phyloP scores from a whole-genome alignment of 2,329 filamentous ascomycete species.

The Malbranchea cinnamomea region DNA sequence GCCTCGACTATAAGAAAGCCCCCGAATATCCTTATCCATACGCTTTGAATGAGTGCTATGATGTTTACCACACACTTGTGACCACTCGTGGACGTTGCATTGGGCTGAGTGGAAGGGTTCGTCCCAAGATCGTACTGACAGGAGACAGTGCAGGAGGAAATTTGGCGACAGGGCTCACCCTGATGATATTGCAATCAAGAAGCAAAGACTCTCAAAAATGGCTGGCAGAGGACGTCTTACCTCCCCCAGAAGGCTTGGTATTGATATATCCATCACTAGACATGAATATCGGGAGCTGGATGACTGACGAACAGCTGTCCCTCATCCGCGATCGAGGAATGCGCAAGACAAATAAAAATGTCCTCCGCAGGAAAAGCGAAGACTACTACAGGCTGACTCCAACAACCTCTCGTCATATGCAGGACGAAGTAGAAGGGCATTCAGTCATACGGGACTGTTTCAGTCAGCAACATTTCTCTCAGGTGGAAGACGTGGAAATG shows the following conservation, averaged over 20 bases:
- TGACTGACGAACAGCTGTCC: conserved; percentile 96
- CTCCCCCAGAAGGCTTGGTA: conserved; percentile 64
- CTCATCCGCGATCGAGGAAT: conserved; percentile 72
- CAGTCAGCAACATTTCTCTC: conserved; percentile 12
- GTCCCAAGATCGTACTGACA: conserved; percentile 55
- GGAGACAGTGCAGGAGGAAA: conserved; percentile 77
- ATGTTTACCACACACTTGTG: conserved; percentile 64
- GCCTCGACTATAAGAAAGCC: conserved; percentile 79
- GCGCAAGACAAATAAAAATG: conserved; percentile 60
- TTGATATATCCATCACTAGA: conserved; percentile 83
- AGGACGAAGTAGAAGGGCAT: conserved; percentile 48
- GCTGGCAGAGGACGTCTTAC: conserved; percentile 45
- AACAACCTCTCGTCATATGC: conserved; percentile 66
- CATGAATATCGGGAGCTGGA: conserved; percentile 98
- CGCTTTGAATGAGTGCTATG: conserved; percentile 74
- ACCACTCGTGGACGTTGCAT: conserved; percentile 59
- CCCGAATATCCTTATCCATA: conserved; percentile 76
- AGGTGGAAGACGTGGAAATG: conserved; percentile 1
- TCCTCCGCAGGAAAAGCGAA: conserved; percentile 71
- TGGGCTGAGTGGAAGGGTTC: conserved; percentile 51
- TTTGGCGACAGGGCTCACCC: conserved; percentile 59
- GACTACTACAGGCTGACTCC: conserved; percentile 72
- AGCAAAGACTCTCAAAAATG: conserved; percentile 41
- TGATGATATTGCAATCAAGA: conserved; percentile 77
- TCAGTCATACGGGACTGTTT: conserved; percentile 16